These are phyloP conservation scores for Oxytropis ochrocephala DNA, from an alignment of 306 rosid genomes.

Conservation along the genomic window DNA sequence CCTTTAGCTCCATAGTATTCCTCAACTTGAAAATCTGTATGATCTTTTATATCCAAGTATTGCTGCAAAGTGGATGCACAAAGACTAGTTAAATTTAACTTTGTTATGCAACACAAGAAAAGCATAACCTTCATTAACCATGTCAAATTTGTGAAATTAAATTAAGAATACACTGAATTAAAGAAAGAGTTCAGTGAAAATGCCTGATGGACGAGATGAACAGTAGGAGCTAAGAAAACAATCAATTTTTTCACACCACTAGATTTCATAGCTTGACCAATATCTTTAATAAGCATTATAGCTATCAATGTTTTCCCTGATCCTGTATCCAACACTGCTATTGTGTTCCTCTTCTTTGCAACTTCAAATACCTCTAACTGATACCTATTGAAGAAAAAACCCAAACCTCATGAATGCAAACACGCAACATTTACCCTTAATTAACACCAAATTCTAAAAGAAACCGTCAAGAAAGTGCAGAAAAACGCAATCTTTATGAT, in stretches of 20 bases:
- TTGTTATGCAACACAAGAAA: background rate
- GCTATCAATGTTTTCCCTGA: conserved; percentile 78
- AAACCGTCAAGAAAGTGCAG: background rate
- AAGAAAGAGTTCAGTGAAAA: background rate
- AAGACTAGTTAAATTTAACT: conserved; percentile 18
- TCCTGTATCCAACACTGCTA: conserved; percentile 84
- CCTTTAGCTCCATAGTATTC: conserved; percentile 80
- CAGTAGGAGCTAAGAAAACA: conserved; percentile 84
- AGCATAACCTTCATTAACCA: background rate
- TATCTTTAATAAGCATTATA: conserved; percentile 60
- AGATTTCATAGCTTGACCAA: conserved; percentile 41
- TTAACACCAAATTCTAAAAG: background rate
- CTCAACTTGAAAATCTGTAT: conserved; percentile 53
- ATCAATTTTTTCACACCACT: conserved; percentile 34
- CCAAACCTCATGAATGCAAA: background rate
- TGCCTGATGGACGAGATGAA: conserved; percentile 86
- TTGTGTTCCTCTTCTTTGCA: conserved; percentile 61
- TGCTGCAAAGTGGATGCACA: conserved; percentile 63
- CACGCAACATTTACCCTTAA: background rate
- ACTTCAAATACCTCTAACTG: conserved; percentile 60
- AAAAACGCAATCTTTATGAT: background rate
- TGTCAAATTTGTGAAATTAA: background rate
- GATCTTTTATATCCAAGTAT: conserved; percentile 43
- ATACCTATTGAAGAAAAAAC: conserved; percentile 34
- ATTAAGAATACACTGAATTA: background rate